A percentile compares a stretch with the other conserved stretches of the same genome.
Conservation (phyloP, 148 eudicot species). For the Rhododendron williamsianum region DNA sequence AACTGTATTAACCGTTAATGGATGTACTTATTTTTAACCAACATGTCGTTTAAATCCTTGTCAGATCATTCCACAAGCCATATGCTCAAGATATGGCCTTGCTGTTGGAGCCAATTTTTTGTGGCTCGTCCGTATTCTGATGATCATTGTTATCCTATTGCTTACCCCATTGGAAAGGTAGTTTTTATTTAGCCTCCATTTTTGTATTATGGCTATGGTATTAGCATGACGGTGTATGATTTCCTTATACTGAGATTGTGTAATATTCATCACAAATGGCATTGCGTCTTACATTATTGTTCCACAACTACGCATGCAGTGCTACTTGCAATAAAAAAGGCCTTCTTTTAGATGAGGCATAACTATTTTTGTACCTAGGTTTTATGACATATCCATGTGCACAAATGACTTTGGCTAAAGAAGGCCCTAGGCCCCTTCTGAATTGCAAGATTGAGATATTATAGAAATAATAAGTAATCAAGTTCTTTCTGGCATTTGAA, state of each 20-base stretch:
- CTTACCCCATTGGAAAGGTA: constrained; percentile 93
- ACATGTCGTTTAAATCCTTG: constrained; percentile 5
- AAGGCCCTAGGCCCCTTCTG: neutral
- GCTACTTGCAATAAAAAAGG: neutral
- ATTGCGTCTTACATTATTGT: neutral
- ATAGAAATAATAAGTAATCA: neutral
- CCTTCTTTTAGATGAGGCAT: neutral
- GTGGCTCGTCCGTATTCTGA: constrained; percentile 80
- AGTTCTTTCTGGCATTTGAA: neutral
- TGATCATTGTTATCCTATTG: constrained; percentile 87
- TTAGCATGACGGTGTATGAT: neutral
- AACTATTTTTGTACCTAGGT: neutral
- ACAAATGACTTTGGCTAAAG: neutral
- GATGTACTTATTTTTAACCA: neutral
- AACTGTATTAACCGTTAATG: neutral
- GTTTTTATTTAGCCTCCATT: neutral
- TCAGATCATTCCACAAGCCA: constrained; percentile 94
- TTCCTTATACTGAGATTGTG: neutral
- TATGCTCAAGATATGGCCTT: constrained; percentile 88
- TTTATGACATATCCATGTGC: neutral
- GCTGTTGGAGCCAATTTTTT: constrained; percentile 90
- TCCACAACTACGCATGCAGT: neutral
- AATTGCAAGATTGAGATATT: neutral
- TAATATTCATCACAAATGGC: neutral
- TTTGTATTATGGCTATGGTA: neutral